Conservation (phyloP, 2,329 filamentous ascomycete species). For the Lojkania enalia region DNA sequence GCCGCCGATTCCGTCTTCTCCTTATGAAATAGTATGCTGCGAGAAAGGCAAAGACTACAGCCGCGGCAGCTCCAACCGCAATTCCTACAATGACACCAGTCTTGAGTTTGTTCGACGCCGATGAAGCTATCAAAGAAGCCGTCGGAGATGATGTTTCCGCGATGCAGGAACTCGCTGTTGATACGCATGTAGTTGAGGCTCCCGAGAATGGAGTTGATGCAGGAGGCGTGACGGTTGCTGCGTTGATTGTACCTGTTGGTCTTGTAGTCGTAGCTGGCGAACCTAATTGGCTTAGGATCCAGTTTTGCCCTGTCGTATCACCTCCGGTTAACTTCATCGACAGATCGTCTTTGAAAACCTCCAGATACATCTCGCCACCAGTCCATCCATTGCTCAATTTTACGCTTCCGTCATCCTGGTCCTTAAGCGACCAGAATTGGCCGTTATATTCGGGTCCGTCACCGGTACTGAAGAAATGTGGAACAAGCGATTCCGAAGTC, state of each 20-base stretch:
- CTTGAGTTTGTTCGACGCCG: no score
- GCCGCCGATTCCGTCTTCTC: no score
- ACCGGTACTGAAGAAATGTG: slow-evolving; percentile 11
- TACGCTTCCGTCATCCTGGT: slow-evolving; percentile 12
- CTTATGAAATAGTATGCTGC: no score
- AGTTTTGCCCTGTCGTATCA: slow-evolving; percentile 9
- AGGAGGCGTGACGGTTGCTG: neutral
- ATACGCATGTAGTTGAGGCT: neutral
- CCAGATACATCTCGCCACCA: slow-evolving; percentile 17
- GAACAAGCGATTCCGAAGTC: slow-evolving; percentile 3
- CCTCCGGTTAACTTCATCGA: slow-evolving; percentile 8
- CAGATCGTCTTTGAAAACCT: slow-evolving; percentile 8
- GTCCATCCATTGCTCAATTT: slow-evolving; percentile 21
- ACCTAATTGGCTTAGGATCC: slow-evolving; percentile 13
- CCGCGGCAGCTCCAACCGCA: no score
- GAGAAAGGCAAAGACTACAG: no score
- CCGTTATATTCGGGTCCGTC: slow-evolving; percentile 7
- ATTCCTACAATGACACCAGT: no score
- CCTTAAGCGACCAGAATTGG: slow-evolving; percentile 13
- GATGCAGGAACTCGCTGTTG: neutral
- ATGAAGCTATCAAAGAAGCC: no score
- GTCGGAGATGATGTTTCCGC: no score
- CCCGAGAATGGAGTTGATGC: neutral
- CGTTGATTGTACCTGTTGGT: neutral
- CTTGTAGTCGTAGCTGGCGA: neutral